phyloP scores from a whole-genome alignment of 2,329 filamentous ascomycete species.

The Trichophyton mentagrophytes region DNA sequence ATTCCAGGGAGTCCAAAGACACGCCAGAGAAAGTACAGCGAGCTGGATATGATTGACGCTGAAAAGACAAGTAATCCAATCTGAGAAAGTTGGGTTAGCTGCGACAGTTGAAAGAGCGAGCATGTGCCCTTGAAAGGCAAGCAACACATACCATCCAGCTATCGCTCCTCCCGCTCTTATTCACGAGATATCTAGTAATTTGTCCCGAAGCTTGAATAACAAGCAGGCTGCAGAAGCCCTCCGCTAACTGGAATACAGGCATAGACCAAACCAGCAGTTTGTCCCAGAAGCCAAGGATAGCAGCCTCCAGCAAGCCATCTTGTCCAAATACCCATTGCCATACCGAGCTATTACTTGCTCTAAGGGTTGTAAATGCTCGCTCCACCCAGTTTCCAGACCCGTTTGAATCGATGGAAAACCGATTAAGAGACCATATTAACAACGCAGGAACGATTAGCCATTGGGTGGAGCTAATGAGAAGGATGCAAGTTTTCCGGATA shows the following conservation, averaged over 20 bases:
- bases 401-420: conserved; percentile 84
- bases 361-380: conserved; percentile 57
- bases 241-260: conserved; percentile 83
- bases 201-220: conserved; percentile 93
- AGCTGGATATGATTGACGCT: conserved; percentile 81
- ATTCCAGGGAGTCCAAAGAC: conserved; percentile 89
- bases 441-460: conserved; percentile 76
- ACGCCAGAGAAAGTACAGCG: conserved; percentile 91
- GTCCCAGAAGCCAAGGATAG: conserved; percentile 79
- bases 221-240: conserved; percentile 91
- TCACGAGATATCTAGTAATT: conserved; percentile 89
- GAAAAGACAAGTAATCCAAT: conserved; percentile 80
- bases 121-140: not conserved
- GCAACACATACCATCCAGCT: conserved; percentile 72
- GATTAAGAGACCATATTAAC: conserved; percentile 88
- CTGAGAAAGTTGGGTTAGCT: conserved; percentile 34
- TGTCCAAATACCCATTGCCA: conserved; percentile 81
- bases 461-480: conserved; percentile 61
- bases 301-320: conserved; percentile 65
- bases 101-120: not conserved
- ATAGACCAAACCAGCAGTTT: conserved; percentile 78
- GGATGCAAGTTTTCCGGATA: conserved; percentile 58
- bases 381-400: conserved; percentile 61
- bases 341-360: conserved; percentile 48
- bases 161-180: conserved; percentile 73